Evolutionary conservation across 1,284 basidiomycete species (phyloP), one percentile per base, ranked within the genome.

Genomic region (Irpex sp.): DNA sequence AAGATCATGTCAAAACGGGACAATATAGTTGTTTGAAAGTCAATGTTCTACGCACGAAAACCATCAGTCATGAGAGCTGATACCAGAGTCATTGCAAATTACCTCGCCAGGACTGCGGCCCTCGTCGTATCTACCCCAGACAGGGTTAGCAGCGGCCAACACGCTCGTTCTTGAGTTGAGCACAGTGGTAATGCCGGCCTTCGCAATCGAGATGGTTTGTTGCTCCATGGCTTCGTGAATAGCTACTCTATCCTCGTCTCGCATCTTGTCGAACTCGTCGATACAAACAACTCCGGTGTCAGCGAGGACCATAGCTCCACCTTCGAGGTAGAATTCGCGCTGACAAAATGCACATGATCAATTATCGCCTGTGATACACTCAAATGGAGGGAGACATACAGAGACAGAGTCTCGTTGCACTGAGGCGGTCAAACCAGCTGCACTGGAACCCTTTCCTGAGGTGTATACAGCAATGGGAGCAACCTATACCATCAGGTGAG

Each of bases 191-290:
- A 99, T 99, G 68, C 97, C 97, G 2, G 97, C 97, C 77, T 99
- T 99, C 39, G 97, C 97, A 68, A 99, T 98, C 1, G 97, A 99
- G 69, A 99, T 99, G 0, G 97, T 99, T 75, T 99, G 97, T 74
- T 99, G 97, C 73, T 99, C 97, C 97, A 99, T 99, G 15, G 97
- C 97, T 78, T 99, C 97, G 78, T 99, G 97, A 65, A 99, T 99
- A 0, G 97, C 97, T 1, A 99, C 97, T 64, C 97, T 89, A 73
- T 99, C 97, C 76, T 98, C 97, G 72, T 99, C 97, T 35, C 97
- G 84, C 97, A 99, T 99, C 83, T 99, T 99, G 81, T 99, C 97
- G 71, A 99, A 99, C 76, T 99, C 97, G 73, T 99, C 97, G 72
- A 99, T 99, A 74, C 97, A 99, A 19, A 99, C 97, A 13, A 99